Evolutionary conservation across 176 grass and related monocot genomes (phyloP), one percentile per base, ranked within the genome.

Genomic region (Musa acuminata): DNA sequence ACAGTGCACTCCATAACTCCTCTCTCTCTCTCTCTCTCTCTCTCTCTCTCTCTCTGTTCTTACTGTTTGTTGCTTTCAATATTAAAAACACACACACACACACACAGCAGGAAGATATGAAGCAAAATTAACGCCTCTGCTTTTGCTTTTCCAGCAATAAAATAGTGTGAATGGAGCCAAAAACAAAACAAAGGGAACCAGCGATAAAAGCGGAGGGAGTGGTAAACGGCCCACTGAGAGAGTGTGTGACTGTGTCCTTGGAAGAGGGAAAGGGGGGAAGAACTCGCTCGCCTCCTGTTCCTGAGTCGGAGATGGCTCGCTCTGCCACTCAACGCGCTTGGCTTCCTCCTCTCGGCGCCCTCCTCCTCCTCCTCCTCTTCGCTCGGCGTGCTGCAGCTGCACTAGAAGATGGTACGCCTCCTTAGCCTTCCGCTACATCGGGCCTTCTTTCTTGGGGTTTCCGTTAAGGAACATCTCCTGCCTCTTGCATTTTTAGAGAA

Each of bases 181-280:
- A 84, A 82, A 78, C 91, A 87, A 91, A 91, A 83, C 78, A 83
- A 89, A 94, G 75, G 82, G 91, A 83, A 99, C 94, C 88, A 43
- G 49, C 70, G 64, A 81, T 89, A 84, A 89, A 93, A 89, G 84
- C 54, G 86, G 87, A 72, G 20, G 51, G 52, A 43, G 20, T 11
- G 9, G 9, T 13, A 21, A 62, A 23, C 9, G 16, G 4, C 2
- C 0, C 6, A 58, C 24, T 9, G 4, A 58, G 20, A 1, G 53
- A n/a, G 24, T 9, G 55, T 49, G 24, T 52, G 3, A 16, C 29
- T 20, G 69, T 11, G 69, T 11, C 19, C 50, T 10, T 71, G 8
- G 20, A 51, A 51, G 48, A 51, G n/a, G 49, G 8, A 7, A 52
- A 17, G 9, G 24, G n/a, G 7, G 8, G 35, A 13, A 49, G 19